Evolutionary conservation across 225 moss, liverwort and hornwort species (phyloP), one percentile per base, ranked within the genome.

Genomic region (Takakia lepidozioides): DNA sequence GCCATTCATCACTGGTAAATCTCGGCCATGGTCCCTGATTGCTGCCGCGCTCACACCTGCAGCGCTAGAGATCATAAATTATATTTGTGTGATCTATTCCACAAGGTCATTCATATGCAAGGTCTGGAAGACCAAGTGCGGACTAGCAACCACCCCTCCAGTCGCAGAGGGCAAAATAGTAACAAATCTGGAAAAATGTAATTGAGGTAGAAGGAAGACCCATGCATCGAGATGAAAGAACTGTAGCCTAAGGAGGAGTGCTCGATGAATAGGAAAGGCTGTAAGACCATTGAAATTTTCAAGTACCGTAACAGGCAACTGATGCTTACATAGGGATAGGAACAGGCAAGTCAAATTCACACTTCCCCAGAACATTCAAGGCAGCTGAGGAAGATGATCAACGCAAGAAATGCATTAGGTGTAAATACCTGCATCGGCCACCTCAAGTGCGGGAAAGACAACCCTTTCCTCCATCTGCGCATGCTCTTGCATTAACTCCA

Each of bases 391-490:
- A n/a, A n/a, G n/a, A n/a, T n/a, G n/a, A n/a, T n/a, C n/a, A n/a
- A n/a, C n/a, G n/a, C n/a, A n/a, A n/a, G n/a, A n/a, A n/a, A n/a
- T n/a, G n/a, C n/a, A n/a, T n/a, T n/a, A n/a, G n/a, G n/a, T n/a
- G n/a, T 32, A 0, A 32, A n/a, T 66, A 95, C 95, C 95, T 78
- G 82, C 70, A 43, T 85, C 71, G 20, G 68, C 62, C 26, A 79
- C 60, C 16, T 98, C 95, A 2, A 98, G 74, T 2, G 77, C 82
- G 38, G 95, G 95, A 28, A 98, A 98, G 22, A 98, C 68, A 29
- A 98, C 87, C 39, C 90, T 72, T 19, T 98, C 95, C 58, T 98
- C 95, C 95, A 98, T 98, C 64, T 98, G 95, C 0, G 95, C 95
- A 42, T 98, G 95, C 52, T 98, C 95, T 65, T 98, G 95, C 91